Conservation (phyloP, 345 rosid genomes). For the Dipteronia dyeriana region DNA sequence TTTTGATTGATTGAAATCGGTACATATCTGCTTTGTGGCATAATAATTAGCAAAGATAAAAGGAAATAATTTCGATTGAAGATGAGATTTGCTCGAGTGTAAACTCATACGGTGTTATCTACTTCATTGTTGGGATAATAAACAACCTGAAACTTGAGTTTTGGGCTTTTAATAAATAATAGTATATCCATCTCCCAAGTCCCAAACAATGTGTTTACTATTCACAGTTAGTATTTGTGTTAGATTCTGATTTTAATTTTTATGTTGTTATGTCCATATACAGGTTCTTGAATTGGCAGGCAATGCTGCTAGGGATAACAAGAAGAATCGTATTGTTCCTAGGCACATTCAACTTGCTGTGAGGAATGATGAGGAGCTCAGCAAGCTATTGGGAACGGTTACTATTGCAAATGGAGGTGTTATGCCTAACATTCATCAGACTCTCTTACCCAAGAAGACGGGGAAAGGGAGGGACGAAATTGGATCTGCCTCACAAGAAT, state of each 20-base stretch:
- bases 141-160: background rate
- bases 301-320: conserved; percentile 79
- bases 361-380: conserved; percentile 74
- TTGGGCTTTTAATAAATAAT: too few species aligned
- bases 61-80: too few species aligned
- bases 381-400: conserved; percentile 65
- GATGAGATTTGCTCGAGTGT: background rate
- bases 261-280: background rate
- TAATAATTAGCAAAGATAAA: background rate
- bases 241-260: background rate
- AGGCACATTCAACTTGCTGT: conserved; percentile 81
- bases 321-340: conserved; percentile 69
- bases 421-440: conserved; percentile 61
- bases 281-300: conserved; percentile 80
- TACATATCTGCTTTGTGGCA: background rate
- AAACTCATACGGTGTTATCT: background rate
- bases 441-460: conserved; percentile 52
- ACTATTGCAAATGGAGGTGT: conserved; percentile 84
- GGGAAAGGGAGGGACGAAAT: conserved; percentile 61
- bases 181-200: too few species aligned
- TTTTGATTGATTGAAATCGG: background rate
- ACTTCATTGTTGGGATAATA: too few species aligned
- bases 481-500: conserved; percentile 75
- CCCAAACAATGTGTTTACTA: too few species aligned
- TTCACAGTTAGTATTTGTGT: background rate